Evolutionary conservation across 2,329 filamentous ascomycete genomes (phyloP), one percentile per base, ranked within the genome.

Genomic region (Chaetothyriales sp.): DNA sequence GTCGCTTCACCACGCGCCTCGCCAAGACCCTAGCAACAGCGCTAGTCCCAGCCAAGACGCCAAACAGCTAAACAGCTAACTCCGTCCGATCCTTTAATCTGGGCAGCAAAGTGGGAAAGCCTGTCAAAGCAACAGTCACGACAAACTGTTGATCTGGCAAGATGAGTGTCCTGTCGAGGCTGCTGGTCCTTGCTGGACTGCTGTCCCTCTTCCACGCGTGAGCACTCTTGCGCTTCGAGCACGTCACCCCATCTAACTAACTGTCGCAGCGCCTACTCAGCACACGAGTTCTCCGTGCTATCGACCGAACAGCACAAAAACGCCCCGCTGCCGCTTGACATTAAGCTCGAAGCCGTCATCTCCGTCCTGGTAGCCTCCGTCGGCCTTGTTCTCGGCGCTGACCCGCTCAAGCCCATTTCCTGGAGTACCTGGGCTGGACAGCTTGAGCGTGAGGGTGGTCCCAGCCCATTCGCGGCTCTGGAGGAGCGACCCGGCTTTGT

Each of bases 161-260:
- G 46, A 90, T 92, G 86, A 78, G 80, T 51, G 78, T 83, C 72
- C 66, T 85, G 56, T 83, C 86, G 19, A 81, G 79, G 56, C 67
- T 80, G 2, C 74, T 88, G 54, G 89, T 86, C 53, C 67, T 80
- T 52, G 69, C 89, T 53, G 90, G 90, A 57, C 73, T 90, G 10
- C 60, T 94, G 50, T 76, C 95, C 57, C 76, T 95, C 18, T 79
- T 81, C 45, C 90, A 95, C 68, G 86, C 89, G 90, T 95, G 81
- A 66, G 2, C 10, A n/a, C 18, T 15, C 47, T 25, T 47, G 44
- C 2, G 46, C 44, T 39, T 36, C 44, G 8, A 44, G 19, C 39
- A 45, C 42, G 26, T 47, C 43, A 53, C 62, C 15, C 47, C 20
- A 49, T 46, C 53, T 44, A 32, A 43, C 53, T 44, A 32, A 43